A percentile compares a stretch with the other conserved stretches of the same genome.
Conservation (phyloP, 2,329 filamentous ascomycete genomes). For the Cytospora paraplurivora region DNA sequence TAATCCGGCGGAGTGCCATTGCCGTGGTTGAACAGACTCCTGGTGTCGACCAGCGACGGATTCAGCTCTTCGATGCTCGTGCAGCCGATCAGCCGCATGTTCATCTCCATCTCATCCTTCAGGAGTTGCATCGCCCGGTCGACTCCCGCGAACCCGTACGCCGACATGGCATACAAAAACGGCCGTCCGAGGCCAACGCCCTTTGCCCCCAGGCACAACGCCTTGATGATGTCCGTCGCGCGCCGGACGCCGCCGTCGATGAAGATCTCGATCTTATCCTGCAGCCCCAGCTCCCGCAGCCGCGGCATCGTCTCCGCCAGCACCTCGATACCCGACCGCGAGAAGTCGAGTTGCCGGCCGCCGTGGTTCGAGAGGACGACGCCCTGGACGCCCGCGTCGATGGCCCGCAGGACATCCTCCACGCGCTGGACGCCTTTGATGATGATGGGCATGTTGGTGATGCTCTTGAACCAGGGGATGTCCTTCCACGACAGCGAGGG, state of each 20-base stretch:
- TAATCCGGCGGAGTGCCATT: slow-evolving; percentile 52
- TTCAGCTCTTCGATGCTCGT: slow-evolving; percentile 75
- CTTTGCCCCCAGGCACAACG: slow-evolving; percentile 85
- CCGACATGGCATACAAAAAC: slow-evolving; percentile 94
- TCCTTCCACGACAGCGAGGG: slow-evolving; percentile 92
- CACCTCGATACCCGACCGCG: slow-evolving; percentile 85
- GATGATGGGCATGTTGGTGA: slow-evolving; percentile 93
- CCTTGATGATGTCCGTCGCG: slow-evolving; percentile 94
- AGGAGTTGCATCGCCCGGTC: slow-evolving; percentile 89
- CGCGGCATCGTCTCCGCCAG: slow-evolving; percentile 92
- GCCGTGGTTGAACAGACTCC: slow-evolving; percentile 63
- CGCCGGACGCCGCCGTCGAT: slow-evolving; percentile 89
- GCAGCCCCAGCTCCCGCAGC: slow-evolving; percentile 70
- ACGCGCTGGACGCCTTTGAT: slow-evolving; percentile 96
- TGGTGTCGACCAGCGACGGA: slow-evolving; percentile 76
- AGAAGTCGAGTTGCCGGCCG: slow-evolving; percentile 89
- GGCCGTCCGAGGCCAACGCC: slow-evolving; percentile 93
- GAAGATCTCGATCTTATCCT: slow-evolving; percentile 81
- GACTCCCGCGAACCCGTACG: slow-evolving; percentile 85
- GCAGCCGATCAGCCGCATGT: slow-evolving; percentile 91
- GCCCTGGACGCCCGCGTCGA: slow-evolving; percentile 79
- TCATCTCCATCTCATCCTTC: slow-evolving; percentile 98
- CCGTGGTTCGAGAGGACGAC: slow-evolving; percentile 97
- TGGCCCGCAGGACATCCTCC: slow-evolving; percentile 89
- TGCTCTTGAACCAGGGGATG: slow-evolving; percentile 86